Evolutionary conservation across 805 yeast species (phyloP).

Genomic region (Pichia insulana): DNA sequence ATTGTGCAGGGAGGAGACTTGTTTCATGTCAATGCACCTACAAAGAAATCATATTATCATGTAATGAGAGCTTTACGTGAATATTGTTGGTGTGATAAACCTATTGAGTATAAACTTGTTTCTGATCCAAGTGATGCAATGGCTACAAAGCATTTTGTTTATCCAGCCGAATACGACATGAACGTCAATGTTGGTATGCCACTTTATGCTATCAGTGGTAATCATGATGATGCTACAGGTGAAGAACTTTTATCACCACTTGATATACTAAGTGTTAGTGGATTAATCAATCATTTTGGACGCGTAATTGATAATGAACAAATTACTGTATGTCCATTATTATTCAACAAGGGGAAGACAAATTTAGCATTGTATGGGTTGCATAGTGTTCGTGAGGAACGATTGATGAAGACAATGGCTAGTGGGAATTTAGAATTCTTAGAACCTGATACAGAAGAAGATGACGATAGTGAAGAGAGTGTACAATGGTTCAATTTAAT

Average conservation of each 20-base stretch:
- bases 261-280: conserved; percentile 74
- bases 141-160: conserved; percentile 50
- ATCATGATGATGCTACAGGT: conserved; percentile 95
- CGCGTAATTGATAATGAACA: conserved; percentile 66
- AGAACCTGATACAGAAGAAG: conserved; percentile 41
- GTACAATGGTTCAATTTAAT: conserved; percentile 77
- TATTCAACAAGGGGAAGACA: conserved; percentile 76
- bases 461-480: conserved; percentile 27
- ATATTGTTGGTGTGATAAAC: conserved; percentile 76
- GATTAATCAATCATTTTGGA: conserved; percentile 86
- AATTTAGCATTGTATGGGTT: conserved; percentile 82
- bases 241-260: conserved; percentile 73
- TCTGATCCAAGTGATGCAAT: conserved; percentile 67
- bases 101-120: conserved; percentile 74
- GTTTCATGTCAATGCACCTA: conserved; percentile 84
- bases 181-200: conserved; percentile 85
- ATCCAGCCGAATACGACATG: conserved; percentile 84
- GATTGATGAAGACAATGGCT: conserved; percentile 73
- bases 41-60: conserved; percentile 76
- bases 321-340: conserved; percentile 64
- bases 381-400: conserved; percentile 82
- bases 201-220: conserved; percentile 86
- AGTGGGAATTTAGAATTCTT: conserved; percentile 74
- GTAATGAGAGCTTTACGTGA: conserved; percentile 64
- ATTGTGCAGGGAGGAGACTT: conserved; percentile 88